Evolutionary conservation across 495 filamentous ascomycete genomes (phyloP), one percentile per base, ranked within the genome.

Genomic region (Neurospora sp.): DNA sequence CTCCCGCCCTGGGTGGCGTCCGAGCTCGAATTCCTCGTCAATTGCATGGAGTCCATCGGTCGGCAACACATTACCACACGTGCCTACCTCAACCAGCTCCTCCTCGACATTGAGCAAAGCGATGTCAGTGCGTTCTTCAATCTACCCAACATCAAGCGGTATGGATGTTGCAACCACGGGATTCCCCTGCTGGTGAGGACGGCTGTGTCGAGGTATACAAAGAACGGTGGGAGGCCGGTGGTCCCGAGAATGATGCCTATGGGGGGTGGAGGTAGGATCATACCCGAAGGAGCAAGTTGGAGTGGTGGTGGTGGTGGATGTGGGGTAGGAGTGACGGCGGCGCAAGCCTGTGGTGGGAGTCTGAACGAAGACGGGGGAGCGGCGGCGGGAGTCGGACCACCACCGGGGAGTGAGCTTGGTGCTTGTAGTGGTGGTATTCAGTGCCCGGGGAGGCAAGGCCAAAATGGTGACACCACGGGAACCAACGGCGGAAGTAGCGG

Each of bases 21-120:
- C 54, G 83, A 82, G 54, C 81, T 86, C 20, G 81, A 86, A 66
- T 82, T 82, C 48, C 71, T 85, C 37, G 70, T 85, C 37, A 59
- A 77, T 14, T 78, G 76, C 35, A 86, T 86, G 83, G 79, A 80
- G 3, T 71, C 77, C 10, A 76, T 84, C 27, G 78, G 79, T 9
- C 74, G 78, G n/a, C 72, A 78, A 12, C 81, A 85, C 69, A 18
- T 76, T n/a, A 78, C 85, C 39, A 83, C 83, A 0, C 78, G 77
- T 0, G 78, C 80, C 6, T 85, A 83, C 37, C 77, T 86, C 16
- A 80, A 80, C 20, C 85, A 86, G 66, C 72, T 81, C 4, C 18
- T 83, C 0, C 73, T 81, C 23, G 85, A 86, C 66, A 78, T 85
- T 6, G 77, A 85, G 42, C 73, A 72, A 11, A 83, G 80, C 72